Conservation (phyloP, 441 rosid species). For the Pelargonium australe region DNA sequence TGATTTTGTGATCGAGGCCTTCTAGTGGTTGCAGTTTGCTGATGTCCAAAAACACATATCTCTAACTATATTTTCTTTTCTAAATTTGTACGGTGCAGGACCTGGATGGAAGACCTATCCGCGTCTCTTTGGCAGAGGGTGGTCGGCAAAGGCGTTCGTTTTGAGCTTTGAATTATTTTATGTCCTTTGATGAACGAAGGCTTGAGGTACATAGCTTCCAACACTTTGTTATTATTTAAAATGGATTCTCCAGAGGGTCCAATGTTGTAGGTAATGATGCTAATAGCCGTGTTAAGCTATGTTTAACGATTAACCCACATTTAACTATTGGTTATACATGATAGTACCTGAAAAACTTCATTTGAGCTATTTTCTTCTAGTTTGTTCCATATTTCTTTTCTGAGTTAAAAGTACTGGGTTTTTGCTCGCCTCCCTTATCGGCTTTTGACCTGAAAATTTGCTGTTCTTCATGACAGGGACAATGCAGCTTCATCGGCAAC, state of each 20-base stretch:
- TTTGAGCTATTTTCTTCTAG: too few relatives aligned
- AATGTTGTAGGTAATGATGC: not conserved
- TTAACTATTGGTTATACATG: not conserved
- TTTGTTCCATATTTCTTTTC: too few relatives aligned
- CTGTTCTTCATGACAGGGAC: not conserved
- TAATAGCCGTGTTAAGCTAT: not conserved
- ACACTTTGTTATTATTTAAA: not conserved
- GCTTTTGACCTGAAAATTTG: not conserved
- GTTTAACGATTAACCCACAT: not conserved
- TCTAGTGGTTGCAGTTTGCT: not conserved
- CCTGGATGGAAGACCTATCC: conserved; percentile 76
- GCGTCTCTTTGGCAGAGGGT: conserved; percentile 80
- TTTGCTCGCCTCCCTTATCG: not conserved
- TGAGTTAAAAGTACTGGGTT: too few relatives aligned
- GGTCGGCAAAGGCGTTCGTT: conserved; percentile 60
- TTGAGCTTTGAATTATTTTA: conserved; percentile 31
- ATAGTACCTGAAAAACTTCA: too few relatives aligned
- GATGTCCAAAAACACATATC: not conserved
- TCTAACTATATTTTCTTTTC: not conserved
- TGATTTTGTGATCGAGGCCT: not conserved
- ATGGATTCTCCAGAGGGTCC: not conserved
- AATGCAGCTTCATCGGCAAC: not conserved
- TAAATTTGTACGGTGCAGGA: conserved; percentile 45
- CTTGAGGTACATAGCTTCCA: conserved; percentile 18
- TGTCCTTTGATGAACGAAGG: conserved; percentile 10